Evolutionary conservation across 139 green algal species (phyloP), one percentile per base, ranked within the genome.

Genomic region (Diplosphaera chodatii): DNA sequence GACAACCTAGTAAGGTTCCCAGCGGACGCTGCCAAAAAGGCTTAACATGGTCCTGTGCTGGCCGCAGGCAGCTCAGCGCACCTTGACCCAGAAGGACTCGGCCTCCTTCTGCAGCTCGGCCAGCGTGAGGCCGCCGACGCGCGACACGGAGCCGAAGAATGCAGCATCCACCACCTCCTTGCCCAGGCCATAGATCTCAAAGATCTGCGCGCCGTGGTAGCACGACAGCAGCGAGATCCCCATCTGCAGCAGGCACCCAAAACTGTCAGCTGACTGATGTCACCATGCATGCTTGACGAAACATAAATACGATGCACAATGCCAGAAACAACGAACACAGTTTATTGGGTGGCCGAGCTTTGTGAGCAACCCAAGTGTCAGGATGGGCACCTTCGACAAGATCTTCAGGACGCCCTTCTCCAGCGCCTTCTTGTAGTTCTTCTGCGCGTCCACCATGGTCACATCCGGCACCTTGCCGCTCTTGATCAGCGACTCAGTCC

Each of bases 371-470:
- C n/a, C n/a, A n/a, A n/a, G n/a, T n/a, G n/a, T n/a, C n/a, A n/a
- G n/a, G n/a, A n/a, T n/a, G n/a, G n/a, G 48, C 48, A 59, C 48
- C 48, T 99, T 99, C 75, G 91, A 98, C 77, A 99, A 75, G 82
- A 99, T 99, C 90, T 99, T 99, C 28, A 97, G 84, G 55, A 99
- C 84, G 40, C 95, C 95, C 84, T 94, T 96, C 86, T 98, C 92
- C 67, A 98, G 77, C 3, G 86, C 87, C 77, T 93, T 93, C 81
- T 97, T 96, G 75, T 90, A 93, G 85, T 96, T 97, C 40, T 92
- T 91, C 83, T 97, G 93, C 2, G 86, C 85, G 31, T 88, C 78
- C 67, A 87, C 80, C 0, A 92, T 81, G 23, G 69, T 87, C 37
- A 97, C 79, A 59, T 91, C 84, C 2, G 93, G 85, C 64, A 92